These are phyloP conservation scores for Scortechinia acanthostroma DNA, from an alignment of 2,329 filamentous ascomycete species.

Conservation along the genomic window DNA sequence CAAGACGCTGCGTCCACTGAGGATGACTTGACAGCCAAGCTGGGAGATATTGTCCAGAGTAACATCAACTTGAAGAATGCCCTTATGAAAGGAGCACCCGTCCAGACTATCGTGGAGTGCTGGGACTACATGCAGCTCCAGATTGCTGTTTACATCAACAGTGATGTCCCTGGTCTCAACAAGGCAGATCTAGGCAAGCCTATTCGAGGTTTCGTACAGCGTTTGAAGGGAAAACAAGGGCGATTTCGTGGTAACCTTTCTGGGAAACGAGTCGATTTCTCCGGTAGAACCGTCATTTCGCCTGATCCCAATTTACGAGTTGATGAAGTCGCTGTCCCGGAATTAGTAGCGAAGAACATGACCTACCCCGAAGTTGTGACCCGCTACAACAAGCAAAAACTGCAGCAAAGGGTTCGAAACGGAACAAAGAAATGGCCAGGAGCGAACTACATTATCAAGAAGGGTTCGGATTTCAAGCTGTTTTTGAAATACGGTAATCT, in stretches of 20 bases:
- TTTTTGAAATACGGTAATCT: slow-evolving; percentile 71
- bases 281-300: slow-evolving; percentile 92
- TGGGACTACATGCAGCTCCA: slow-evolving; percentile 97
- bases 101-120: slow-evolving; percentile 90
- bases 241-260: slow-evolving; percentile 95
- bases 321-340: slow-evolving; percentile 86
- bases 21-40: slow-evolving; percentile 90
- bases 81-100: slow-evolving; percentile 72
- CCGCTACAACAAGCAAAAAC: slow-evolving; percentile 75
- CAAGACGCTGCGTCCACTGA: slow-evolving; percentile 92
- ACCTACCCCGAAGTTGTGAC: slow-evolving; percentile 90
- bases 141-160: slow-evolving; percentile 96
- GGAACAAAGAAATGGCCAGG: slow-evolving; percentile 79
- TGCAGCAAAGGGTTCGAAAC: slow-evolving; percentile 67
- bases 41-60: slow-evolving; percentile 92
- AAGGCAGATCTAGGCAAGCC: slow-evolving; percentile 81
- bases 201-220: slow-evolving; percentile 88
- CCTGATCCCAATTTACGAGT: slow-evolving; percentile 91
- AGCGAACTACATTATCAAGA: slow-evolving; percentile 74
- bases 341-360: slow-evolving; percentile 88
- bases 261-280: slow-evolving; percentile 97
- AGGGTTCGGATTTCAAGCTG: slow-evolving; percentile 63
- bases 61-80: slow-evolving; percentile 81
- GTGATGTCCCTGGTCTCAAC: slow-evolving; percentile 85
- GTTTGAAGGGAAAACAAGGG: slow-evolving; percentile 93